Conservation (phyloP, 2,329 filamentous ascomycete species). For the Aspergillus nomiae region DNA sequence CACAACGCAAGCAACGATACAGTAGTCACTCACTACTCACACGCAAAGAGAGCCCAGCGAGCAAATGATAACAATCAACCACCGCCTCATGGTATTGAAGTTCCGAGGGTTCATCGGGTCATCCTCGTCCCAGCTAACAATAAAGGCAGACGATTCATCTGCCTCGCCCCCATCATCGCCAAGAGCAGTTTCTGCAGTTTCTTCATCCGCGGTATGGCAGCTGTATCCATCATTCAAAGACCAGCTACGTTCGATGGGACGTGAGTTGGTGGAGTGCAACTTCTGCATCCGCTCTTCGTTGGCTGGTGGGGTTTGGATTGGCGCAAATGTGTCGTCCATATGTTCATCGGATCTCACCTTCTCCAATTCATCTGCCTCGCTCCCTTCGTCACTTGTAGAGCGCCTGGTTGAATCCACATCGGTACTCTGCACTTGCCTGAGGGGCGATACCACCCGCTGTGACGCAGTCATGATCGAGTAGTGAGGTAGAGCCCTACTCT, state of each 20-base stretch:
- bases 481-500: not conserved
- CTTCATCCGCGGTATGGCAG: slow-evolving; percentile 26
- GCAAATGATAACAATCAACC: slow-evolving; percentile 77
- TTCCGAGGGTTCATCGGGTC: slow-evolving; percentile 77
- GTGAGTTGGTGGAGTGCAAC: slow-evolving; percentile 25
- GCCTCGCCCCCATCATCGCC: slow-evolving; percentile 20
- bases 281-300: slow-evolving; percentile 24
- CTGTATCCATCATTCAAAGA: slow-evolving; percentile 40
- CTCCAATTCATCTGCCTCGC: slow-evolving; percentile 6
- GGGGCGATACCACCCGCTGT: slow-evolving; percentile 6
- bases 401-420: slow-evolving; percentile 9
- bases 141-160: slow-evolving; percentile 47
- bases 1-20: not conserved
- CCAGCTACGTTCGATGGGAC: slow-evolving; percentile 36
- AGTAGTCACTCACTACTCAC: slow-evolving; percentile 56
- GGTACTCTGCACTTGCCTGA: slow-evolving; percentile 3
- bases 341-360: slow-evolving; percentile 14
- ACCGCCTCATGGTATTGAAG: slow-evolving; percentile 68
- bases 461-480: slow-evolving; percentile 13
- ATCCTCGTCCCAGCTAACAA: slow-evolving; percentile 74
- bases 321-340: slow-evolving; percentile 20
- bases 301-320: slow-evolving; percentile 22
- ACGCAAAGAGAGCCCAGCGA: slow-evolving; percentile 76
- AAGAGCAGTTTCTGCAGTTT: slow-evolving; percentile 19
- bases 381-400: slow-evolving; percentile 12